phyloP scores from a whole-genome alignment of 1,284 basidiomycete species.

The Tylopilus sp. region DNA sequence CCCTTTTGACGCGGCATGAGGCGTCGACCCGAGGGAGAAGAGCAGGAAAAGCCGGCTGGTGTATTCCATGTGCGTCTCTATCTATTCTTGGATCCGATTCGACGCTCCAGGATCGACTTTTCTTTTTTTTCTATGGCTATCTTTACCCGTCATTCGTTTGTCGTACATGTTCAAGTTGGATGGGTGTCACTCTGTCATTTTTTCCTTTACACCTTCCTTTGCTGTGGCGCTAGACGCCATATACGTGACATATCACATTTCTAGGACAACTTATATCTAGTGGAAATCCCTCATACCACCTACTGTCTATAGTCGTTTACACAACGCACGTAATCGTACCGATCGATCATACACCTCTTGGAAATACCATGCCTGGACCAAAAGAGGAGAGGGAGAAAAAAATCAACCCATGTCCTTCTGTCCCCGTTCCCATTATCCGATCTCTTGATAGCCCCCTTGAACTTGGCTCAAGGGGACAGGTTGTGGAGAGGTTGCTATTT shows the following conservation, averaged over 20 bases:
- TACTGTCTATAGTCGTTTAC: neutral
- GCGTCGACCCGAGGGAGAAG: neutral
- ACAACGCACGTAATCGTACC: neutral
- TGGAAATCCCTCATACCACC: neutral
- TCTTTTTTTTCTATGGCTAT: neutral
- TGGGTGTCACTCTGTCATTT: neutral
- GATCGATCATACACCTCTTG: neutral
- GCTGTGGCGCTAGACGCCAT: neutral
- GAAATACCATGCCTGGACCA: neutral
- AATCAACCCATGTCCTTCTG: too few relatives aligned
- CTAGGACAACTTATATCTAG: neutral
- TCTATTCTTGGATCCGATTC: too few relatives aligned
- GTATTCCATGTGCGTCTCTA: neutral
- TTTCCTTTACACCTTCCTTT: too few relatives aligned
- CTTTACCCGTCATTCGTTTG: neutral
- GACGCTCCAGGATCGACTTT: too few relatives aligned
- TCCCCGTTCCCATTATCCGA: neutral
- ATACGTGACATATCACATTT: neutral
- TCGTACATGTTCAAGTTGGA: neutral
- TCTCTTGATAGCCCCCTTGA: too few relatives aligned
- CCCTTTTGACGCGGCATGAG: constrained; percentile 3
- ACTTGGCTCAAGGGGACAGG: too few relatives aligned
- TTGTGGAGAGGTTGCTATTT: neutral
- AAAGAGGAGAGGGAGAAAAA: neutral
- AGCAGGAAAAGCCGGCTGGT: neutral